These are phyloP conservation scores for Monosporascus sp. DNA, from an alignment of 2,329 filamentous ascomycete genomes.

Conservation along the genomic window DNA sequence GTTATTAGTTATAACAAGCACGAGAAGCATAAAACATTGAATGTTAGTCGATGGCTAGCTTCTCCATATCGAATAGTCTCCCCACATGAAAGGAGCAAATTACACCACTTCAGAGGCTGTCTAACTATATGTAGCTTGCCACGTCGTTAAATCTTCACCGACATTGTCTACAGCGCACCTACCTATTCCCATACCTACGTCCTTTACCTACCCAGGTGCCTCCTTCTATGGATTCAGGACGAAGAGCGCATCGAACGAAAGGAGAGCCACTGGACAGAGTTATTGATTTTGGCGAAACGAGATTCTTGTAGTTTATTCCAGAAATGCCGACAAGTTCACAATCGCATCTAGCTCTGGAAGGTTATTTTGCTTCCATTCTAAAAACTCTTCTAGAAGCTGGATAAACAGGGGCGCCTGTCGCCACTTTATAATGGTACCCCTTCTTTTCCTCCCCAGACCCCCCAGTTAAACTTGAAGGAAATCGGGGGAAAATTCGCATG, in stretches of 20 bases:
- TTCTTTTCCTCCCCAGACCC: background rate
- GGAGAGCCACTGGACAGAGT: too few species aligned
- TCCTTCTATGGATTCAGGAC: too few species aligned
- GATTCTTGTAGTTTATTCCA: too few species aligned
- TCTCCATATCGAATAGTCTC: constrained; percentile 1
- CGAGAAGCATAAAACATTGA: too few species aligned
- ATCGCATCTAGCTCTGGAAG: too few species aligned
- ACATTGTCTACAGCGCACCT: too few species aligned
- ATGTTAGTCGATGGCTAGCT: background rate
- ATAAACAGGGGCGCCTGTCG: background rate
- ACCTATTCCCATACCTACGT: too few species aligned
- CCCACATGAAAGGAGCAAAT: constrained; percentile 17
- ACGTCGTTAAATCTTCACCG: background rate
- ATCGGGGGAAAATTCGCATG: background rate
- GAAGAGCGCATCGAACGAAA: too few species aligned
- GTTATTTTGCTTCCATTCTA: background rate
- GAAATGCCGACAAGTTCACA: too few species aligned
- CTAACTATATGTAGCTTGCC: background rate
- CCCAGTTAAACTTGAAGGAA: background rate
- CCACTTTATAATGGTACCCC: background rate
- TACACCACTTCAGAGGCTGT: constrained; percentile 11
- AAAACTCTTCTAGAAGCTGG: background rate
- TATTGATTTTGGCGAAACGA: too few species aligned
- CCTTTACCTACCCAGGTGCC: too few species aligned
- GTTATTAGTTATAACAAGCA: too few species aligned